phyloP scores from a whole-genome alignment of 257 asterid genomes.

The Jacaranda mimosifolia region DNA sequence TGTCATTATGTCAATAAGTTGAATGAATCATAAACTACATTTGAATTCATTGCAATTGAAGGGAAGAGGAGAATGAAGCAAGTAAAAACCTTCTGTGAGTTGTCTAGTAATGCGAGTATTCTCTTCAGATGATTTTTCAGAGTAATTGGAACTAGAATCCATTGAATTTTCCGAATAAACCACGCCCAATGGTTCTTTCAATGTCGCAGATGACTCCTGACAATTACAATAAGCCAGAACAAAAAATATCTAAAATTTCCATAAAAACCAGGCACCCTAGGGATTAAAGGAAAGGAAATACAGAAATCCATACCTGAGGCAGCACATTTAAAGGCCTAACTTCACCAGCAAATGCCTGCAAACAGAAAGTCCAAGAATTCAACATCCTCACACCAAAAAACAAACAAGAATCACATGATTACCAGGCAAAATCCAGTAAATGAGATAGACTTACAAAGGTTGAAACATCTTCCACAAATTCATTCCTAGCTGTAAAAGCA shows the following conservation, averaged over 20 bases:
- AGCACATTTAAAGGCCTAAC: constrained; percentile 73
- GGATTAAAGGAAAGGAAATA: constrained; percentile 4
- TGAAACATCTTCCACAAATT: constrained; percentile 69
- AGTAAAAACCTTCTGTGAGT: constrained; percentile 73
- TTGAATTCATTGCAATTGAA: background rate
- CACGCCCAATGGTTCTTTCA: constrained; percentile 64
- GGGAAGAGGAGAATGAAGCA: constrained; percentile 8
- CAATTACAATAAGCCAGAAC: constrained; percentile 25
- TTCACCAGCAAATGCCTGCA: constrained; percentile 79
- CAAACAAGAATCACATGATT: constrained; percentile 3
- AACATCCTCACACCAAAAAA: constrained; percentile 16
- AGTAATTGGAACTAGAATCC: constrained; percentile 37
- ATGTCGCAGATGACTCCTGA: constrained; percentile 59
- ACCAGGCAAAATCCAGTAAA: background rate
- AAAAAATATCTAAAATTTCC: constrained; percentile 31
- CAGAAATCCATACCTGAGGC: constrained; percentile 66
- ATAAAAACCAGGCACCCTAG: background rate
- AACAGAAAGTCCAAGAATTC: constrained; percentile 24
- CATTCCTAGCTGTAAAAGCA: constrained; percentile 63
- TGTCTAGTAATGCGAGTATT: constrained; percentile 68
- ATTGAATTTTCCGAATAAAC: constrained; percentile 51
- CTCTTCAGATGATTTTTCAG: constrained; percentile 44
- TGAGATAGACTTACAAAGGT: constrained; percentile 65
- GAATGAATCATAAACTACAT: background rate
- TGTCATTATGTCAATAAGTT: constrained; percentile 21